Conservation (phyloP, 2,329 filamentous ascomycete genomes). For the Exserohilum turcica region DNA sequence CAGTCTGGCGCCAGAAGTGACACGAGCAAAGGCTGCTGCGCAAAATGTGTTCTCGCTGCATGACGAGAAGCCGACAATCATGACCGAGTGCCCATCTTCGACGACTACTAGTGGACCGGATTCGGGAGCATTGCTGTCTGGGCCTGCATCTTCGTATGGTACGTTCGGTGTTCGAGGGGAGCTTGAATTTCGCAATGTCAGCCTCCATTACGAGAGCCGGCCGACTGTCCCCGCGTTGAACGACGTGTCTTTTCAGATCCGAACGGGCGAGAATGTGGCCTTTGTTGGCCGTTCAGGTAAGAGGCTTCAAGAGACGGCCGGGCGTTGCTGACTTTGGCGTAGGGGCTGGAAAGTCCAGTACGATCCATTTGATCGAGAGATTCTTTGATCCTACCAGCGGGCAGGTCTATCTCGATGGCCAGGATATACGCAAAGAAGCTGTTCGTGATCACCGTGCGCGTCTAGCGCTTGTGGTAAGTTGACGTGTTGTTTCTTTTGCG, state of each 20-base stretch:
- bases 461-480: slow-evolving; percentile 49
- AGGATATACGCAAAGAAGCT: slow-evolving; percentile 48
- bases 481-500: background rate
- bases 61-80: slow-evolving; percentile 48
- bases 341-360: slow-evolving; percentile 54
- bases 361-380: slow-evolving; percentile 53
- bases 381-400: slow-evolving; percentile 53
- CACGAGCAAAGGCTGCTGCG: slow-evolving; percentile 52
- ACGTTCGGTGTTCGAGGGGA: slow-evolving; percentile 31
- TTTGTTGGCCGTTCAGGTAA: slow-evolving; percentile 51
- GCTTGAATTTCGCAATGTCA: slow-evolving; percentile 42
- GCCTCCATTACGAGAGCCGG: slow-evolving; percentile 40
- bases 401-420: slow-evolving; percentile 48
- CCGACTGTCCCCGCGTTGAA: slow-evolving; percentile 42
- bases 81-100: slow-evolving; percentile 20
- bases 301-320: background rate
- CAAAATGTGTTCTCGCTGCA: slow-evolving; percentile 52
- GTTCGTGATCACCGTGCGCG: slow-evolving; percentile 47
- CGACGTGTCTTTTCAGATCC: slow-evolving; percentile 49
- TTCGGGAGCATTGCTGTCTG: slow-evolving; percentile 16
- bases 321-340: background rate
- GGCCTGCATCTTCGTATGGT: slow-evolving; percentile 24
- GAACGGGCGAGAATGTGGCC: slow-evolving; percentile 45
- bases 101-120: background rate
- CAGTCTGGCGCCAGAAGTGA: slow-evolving; percentile 53